These are phyloP conservation scores for Amanita phalloides DNA, from an alignment of 768 basidiomycete species.

Conservation along the genomic window DNA sequence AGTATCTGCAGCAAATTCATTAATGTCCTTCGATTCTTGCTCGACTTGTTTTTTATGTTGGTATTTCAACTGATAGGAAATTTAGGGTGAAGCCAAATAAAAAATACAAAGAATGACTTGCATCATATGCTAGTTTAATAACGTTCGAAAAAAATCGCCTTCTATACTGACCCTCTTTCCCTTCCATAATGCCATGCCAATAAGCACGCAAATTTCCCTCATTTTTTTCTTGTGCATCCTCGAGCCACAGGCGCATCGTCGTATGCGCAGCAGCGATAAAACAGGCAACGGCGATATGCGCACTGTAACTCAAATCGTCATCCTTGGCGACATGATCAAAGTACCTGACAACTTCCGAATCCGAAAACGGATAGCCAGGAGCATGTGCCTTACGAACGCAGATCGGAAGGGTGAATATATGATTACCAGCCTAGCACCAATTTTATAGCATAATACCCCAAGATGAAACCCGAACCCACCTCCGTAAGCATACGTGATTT, in stretches of 20 bases:
- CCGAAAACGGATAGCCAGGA: constrained; percentile 8
- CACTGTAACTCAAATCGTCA: constrained; percentile 5
- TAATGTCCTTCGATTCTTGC: too few relatives aligned
- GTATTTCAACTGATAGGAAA: too few relatives aligned
- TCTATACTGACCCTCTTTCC: too few relatives aligned
- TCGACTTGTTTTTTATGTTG: too few relatives aligned
- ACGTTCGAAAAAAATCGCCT: too few relatives aligned
- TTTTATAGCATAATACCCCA: neutral
- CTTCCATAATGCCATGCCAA: constrained; percentile 11
- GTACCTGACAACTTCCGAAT: constrained; percentile 6
- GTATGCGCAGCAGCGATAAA: constrained; percentile 10
- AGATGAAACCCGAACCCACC: neutral
- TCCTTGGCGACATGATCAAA: neutral
- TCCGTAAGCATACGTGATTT: neutral
- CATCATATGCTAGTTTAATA: too few relatives aligned
- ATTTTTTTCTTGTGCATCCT: neutral
- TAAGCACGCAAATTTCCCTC: constrained; percentile 5
- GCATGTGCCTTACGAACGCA: constrained; percentile 6
- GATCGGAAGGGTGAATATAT: constrained; percentile 11
- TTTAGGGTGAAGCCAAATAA: too few relatives aligned
- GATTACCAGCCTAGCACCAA: constrained; percentile 7
- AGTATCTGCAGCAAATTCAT: too few relatives aligned
- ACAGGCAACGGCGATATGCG: constrained; percentile 5
- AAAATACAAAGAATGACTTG: too few relatives aligned
- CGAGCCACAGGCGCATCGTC: constrained; percentile 7